Conservation (phyloP, 345 rosid species). For the Heritiera littoralis region DNA sequence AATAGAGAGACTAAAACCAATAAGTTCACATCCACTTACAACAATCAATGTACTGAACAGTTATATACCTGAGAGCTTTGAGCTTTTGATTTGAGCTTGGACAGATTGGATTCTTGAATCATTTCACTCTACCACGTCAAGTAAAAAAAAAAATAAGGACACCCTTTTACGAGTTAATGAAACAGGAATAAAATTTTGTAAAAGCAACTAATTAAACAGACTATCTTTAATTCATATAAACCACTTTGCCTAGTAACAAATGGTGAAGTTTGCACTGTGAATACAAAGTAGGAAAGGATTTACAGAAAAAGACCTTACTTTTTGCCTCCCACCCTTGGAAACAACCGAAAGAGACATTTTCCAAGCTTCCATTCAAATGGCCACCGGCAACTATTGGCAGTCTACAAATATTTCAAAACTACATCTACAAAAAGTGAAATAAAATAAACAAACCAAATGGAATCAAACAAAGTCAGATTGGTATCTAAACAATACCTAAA, state of each 20-base stretch:
- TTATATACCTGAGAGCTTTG: slow-evolving; percentile 65
- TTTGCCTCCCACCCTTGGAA: slow-evolving; percentile 81
- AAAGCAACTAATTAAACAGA: background rate
- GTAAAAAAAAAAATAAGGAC: background rate
- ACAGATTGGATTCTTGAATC: slow-evolving; percentile 70
- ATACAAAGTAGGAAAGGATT: background rate
- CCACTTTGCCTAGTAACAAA: background rate
- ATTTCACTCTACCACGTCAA: slow-evolving; percentile 53
- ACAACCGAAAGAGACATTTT: slow-evolving; percentile 77
- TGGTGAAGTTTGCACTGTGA: background rate
- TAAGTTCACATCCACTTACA: background rate
- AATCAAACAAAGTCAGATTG: slow-evolving; percentile 17
- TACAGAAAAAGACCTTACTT: slow-evolving; percentile 36
- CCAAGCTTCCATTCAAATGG: slow-evolving; percentile 62
- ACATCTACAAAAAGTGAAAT: background rate
- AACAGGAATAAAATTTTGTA: background rate
- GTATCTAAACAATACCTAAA: slow-evolving; percentile 5
- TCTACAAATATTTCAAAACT: background rate
- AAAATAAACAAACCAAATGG: slow-evolving; percentile 20
- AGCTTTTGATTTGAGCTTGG: slow-evolving; percentile 77
- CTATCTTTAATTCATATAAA: background rate
- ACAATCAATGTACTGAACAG: background rate
- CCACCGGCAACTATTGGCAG: background rate
- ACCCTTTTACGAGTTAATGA: background rate
- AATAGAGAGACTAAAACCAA: background rate